Conservation (phyloP, 2,329 filamentous ascomycete genomes). For the Byssochlamys sp. region DNA sequence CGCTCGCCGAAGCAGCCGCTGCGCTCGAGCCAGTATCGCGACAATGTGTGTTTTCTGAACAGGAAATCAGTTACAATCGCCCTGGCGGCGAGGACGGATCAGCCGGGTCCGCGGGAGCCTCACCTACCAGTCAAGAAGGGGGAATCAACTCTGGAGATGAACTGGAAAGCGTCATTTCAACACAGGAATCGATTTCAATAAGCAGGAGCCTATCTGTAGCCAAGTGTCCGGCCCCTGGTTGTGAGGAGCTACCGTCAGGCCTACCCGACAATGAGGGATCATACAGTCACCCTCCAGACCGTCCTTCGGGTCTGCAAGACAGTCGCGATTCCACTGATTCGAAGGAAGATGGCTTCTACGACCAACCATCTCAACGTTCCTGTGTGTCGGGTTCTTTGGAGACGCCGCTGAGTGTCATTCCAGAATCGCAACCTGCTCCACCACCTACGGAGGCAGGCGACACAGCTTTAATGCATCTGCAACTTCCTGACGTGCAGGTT, state of each 20-base stretch:
- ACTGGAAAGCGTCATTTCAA: conserved; percentile 1
- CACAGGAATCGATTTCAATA: background rate
- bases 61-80: background rate
- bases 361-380: background rate
- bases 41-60: conserved; percentile 4
- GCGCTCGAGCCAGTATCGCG: conserved; percentile 23
- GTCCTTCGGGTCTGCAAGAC: background rate
- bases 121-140: background rate
- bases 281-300: background rate
- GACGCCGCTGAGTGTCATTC: conserved; percentile 30
- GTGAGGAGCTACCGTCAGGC: background rate
- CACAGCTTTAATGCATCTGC: background rate
- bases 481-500: conserved; percentile 5
- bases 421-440: conserved; percentile 28
- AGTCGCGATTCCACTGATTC: background rate
- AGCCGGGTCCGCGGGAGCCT: background rate
- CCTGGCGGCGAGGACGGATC: background rate
- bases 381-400: conserved; percentile 16
- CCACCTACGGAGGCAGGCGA: conserved; percentile 2
- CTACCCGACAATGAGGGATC: background rate
- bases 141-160: conserved; percentile 7
- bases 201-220: background rate
- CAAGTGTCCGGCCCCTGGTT: background rate
- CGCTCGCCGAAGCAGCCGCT: conserved; percentile 29
- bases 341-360: background rate